Base-by-base conservation (phyloP, 1,139 yeast species). In the Casaregolazyma suthepensis region DNA sequence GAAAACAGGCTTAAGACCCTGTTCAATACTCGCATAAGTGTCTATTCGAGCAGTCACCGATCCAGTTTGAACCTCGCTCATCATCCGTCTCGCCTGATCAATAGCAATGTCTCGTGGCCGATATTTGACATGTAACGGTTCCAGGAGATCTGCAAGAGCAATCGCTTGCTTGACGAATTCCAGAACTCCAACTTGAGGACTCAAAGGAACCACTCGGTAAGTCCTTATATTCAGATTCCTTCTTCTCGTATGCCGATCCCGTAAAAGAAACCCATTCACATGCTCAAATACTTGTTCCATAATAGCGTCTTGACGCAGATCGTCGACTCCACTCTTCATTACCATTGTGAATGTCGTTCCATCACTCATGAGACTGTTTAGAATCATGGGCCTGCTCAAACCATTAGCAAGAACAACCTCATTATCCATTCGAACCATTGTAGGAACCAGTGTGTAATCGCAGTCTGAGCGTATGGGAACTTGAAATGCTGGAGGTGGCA, bases 201-300 rank as follows among this genome's bases (percentile, higher is more conserved):
- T 96, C 52, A 94, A 69, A 0, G 99, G 98, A 10, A 91, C 80
- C 1, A 93, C 97, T 58, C 85, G 86, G 68, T 94, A 94, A 0
- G 98, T 91, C 50, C 96, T 71, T 1, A 93, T 80, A 5, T 78
- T 73, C 52, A 93, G 71, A 1, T 75, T 70, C 17, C 93, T 69
- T 49, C 71, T 76, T 38, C 82, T 67, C 0, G 95, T 77, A 45
- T 79, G 80, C 51, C 77, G 75, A 63, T 87, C 82, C 38, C 74
- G 74, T 15, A 63, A 68, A 56, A 93, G 77, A 45, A 91, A 78
- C n/a, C 74, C 71, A 63, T 91, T 89, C 18, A 90, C 96, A 65
- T 90, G 88, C 26, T 78, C 85, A 68, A 94, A 94, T 1, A 93
- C 98, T 66, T 93, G 99, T 66, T 91, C 96, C 99, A 94, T 94